These are phyloP conservation scores for Lepiota brunneoincarnata DNA, from an alignment of 768 basidiomycete species.

Conservation along the genomic window DNA sequence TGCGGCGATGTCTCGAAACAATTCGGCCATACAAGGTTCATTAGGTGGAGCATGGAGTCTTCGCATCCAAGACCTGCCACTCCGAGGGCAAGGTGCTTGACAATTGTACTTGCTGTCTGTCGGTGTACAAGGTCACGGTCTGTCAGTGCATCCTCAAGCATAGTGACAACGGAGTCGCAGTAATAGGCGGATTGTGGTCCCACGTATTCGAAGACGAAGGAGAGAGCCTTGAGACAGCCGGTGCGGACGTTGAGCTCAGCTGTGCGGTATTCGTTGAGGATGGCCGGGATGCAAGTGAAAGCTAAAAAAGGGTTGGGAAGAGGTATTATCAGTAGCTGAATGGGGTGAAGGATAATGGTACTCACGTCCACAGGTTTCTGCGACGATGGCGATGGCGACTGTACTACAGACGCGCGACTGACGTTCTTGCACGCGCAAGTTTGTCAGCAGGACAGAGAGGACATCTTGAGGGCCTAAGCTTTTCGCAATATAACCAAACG, in stretches of 20 bases:
- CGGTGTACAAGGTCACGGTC: constrained; percentile 98
- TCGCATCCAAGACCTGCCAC: constrained; percentile 97
- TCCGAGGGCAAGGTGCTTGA: constrained; percentile 96
- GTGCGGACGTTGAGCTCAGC: constrained; percentile 98
- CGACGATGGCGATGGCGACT: constrained; percentile 95
- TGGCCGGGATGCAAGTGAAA: constrained; percentile 98
- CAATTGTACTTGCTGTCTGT: constrained; percentile 97
- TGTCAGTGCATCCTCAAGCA: constrained; percentile 97
- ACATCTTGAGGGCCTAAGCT: constrained; percentile 99
- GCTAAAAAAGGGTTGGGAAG: constrained; percentile 44
- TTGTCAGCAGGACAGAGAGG: constrained; percentile 90
- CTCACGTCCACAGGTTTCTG: constrained; percentile 85
- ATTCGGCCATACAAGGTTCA: constrained; percentile 99
- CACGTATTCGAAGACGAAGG: constrained; percentile 99
- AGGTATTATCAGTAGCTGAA: constrained; percentile 10
- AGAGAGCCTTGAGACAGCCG: constrained; percentile 96
- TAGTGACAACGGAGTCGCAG: constrained; percentile 94
- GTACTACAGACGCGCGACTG: constrained; percentile 98
- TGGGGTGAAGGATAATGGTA: constrained; percentile 15
- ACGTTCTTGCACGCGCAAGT: constrained; percentile 96
- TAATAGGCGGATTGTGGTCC: constrained; percentile 97
- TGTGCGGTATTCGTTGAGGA: constrained; percentile 97
- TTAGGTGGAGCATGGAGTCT: constrained; percentile 95
- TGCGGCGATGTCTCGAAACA: constrained; percentile 98
- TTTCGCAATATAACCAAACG: constrained; percentile 99